These are phyloP conservation scores for Barnettozyma botsteinii DNA, from an alignment of 805 yeast genomes.

Conservation along the genomic window DNA sequence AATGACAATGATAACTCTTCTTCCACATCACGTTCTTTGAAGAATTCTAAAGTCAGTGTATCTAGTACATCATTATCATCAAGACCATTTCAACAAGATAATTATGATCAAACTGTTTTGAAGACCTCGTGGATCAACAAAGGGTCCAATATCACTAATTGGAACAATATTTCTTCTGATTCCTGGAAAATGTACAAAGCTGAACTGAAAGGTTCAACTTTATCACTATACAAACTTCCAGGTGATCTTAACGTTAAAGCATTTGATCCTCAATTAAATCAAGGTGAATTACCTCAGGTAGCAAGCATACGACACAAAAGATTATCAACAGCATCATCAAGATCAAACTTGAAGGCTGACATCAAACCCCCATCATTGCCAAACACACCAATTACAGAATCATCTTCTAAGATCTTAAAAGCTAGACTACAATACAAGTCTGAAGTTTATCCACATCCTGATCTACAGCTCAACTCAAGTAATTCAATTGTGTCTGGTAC, in stretches of 20 bases:
- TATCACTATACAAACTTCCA: conserved; percentile 57
- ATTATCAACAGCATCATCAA: conserved; percentile 21
- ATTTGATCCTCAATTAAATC: conserved; percentile 29
- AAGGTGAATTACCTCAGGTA: conserved; percentile 4
- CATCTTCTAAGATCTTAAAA: conserved; percentile 4
- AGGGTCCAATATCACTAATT: conserved; percentile 29
- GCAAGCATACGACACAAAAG: conserved; percentile 23
- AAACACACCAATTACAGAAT: conserved; percentile 3
- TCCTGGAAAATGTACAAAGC: conserved; percentile 49
- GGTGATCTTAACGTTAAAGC: conserved; percentile 39
- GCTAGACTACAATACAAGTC: conserved; percentile 31
- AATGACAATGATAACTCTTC: conserved; percentile 6
- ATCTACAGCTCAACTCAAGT: conserved; percentile 42
- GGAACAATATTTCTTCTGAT: conserved; percentile 19
- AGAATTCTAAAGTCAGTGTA: neutral
- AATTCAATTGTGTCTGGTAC: conserved; percentile 49
- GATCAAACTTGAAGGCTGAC: conserved; percentile 14
- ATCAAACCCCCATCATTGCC: conserved; percentile 14
- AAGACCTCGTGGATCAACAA: conserved; percentile 60
- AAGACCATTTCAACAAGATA: conserved; percentile 25
- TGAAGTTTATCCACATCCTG: conserved; percentile 56
- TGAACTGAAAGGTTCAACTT: conserved; percentile 61
- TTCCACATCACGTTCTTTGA: neutral
- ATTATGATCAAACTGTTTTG: conserved; percentile 34
- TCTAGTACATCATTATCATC: conserved; percentile 11